Conservation (phyloP, 73 alveolate species). For the Tetrahymena elliotti region DNA sequence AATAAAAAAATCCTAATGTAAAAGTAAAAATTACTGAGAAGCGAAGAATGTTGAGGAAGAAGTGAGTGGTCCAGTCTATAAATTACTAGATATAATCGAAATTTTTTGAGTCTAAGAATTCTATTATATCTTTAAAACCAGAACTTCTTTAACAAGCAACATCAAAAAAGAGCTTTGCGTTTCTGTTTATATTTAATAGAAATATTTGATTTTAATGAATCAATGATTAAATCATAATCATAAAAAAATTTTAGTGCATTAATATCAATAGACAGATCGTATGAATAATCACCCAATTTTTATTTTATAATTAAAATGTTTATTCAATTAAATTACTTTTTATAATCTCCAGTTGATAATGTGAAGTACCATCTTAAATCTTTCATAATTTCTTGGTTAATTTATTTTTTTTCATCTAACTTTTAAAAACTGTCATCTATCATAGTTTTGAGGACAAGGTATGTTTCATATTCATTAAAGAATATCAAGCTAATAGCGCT, state of each 20-base stretch:
- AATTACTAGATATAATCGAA: neutral
- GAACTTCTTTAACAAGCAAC: neutral
- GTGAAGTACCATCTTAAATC: neutral
- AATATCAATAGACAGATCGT: too few relatives aligned
- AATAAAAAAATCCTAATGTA: neutral
- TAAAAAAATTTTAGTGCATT: too few relatives aligned
- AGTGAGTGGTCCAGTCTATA: neutral
- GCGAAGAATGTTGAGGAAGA: neutral
- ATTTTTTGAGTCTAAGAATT: neutral
- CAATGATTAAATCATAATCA: neutral
- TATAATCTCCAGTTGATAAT: neutral
- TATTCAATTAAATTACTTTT: neutral
- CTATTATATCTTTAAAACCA: neutral
- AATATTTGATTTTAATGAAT: neutral
- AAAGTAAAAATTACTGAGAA: neutral
- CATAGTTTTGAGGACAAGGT: neutral
- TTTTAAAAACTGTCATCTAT: neutral
- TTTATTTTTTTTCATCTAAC: neutral
- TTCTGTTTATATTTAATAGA: neutral
- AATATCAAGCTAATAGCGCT: neutral
- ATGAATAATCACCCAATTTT: too few relatives aligned
- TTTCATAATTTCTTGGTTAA: neutral
- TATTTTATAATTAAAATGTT: too few relatives aligned
- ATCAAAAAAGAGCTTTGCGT: slow-evolving; percentile 1
- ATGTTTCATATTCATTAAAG: neutral